These are phyloP conservation scores for Fusarium bulbicola DNA, from an alignment of 2,329 filamentous ascomycete species.

Conservation along the genomic window DNA sequence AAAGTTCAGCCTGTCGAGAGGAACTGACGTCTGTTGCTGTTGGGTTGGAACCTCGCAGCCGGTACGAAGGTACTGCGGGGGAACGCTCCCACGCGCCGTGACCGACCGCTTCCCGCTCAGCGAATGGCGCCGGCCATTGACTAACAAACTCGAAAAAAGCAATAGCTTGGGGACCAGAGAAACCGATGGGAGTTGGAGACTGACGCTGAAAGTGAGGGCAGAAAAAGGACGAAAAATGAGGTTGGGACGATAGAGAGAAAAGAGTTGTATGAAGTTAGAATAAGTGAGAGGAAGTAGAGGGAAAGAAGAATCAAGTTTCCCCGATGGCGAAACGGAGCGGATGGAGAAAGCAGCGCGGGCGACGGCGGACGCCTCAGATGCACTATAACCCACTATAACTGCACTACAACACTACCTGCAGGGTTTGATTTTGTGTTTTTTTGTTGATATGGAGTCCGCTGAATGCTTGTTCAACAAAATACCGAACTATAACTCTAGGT, in stretches of 20 bases:
- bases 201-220: conserved; percentile 10
- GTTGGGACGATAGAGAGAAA: conserved; percentile 4
- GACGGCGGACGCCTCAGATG: conserved; percentile 16
- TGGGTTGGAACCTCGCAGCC: conserved; percentile 41
- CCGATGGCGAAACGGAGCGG: conserved; percentile 33
- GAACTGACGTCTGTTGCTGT: conserved; percentile 31
- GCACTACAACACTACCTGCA: conserved; percentile 11
- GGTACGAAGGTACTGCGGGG: conserved; percentile 63
- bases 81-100: conserved; percentile 68
- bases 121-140: conserved; percentile 67
- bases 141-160: conserved; percentile 42
- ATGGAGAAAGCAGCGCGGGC: conserved; percentile 21
- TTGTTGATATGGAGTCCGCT: conserved; percentile 19
- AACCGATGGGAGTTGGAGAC: conserved; percentile 10
- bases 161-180: conserved; percentile 23
- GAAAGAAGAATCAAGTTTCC: conserved; percentile 39
- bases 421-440: conserved; percentile 22
- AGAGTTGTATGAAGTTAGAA: conserved; percentile 18
- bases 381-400: background rate
- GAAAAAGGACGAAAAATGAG: conserved; percentile 5
- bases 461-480: conserved; percentile 3
- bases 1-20: conserved; percentile 7
- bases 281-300: conserved; percentile 23
- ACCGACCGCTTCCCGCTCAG: conserved; percentile 63
- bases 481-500: background rate